These are phyloP conservation scores for Amorphotheca resinae DNA, from an alignment of 495 filamentous ascomycete species.

Conservation along the genomic window DNA sequence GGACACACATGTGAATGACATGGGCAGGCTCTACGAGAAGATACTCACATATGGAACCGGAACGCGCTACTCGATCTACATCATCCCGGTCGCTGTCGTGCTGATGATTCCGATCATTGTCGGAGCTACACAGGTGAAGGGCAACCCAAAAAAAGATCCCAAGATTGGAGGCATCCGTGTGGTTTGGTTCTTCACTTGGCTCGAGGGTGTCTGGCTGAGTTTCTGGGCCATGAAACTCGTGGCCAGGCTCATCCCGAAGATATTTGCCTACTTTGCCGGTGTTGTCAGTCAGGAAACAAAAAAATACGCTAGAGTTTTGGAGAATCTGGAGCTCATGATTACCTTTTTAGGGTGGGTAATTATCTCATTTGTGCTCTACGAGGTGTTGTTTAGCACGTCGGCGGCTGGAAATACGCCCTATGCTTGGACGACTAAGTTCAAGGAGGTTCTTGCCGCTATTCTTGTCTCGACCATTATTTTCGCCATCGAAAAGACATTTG, in stretches of 20 bases:
- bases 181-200: conserved; percentile 54
- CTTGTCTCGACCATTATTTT: conserved; percentile 33
- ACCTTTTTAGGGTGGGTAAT: no score
- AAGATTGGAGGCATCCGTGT: conserved; percentile 45
- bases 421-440: neutral
- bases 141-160: conserved; percentile 26
- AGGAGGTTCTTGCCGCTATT: conserved; percentile 3
- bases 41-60: conserved; percentile 52
- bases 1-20: conserved; percentile 2
- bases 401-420: neutral
- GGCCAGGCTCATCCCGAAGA: conserved; percentile 40
- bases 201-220: conserved; percentile 53
- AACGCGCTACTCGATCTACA: conserved; percentile 54
- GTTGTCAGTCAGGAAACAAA: conserved; percentile 54
- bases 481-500: conserved; percentile 51
- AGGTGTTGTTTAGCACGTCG: neutral
- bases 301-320: conserved; percentile 52
- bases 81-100: conserved; percentile 42
- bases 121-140: conserved; percentile 30
- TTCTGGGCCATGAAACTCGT: conserved; percentile 52
- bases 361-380: conserved; percentile 3
- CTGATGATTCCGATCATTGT: conserved; percentile 56
- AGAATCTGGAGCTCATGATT: conserved; percentile 22
- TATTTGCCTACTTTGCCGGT: conserved; percentile 51
- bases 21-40: conserved; percentile 39